Percentiles rank a stretch among this genome's conserved stretches.
Evolutionary conservation across 2,329 filamentous ascomycete genomes (phyloP).

Genomic region (Gaeumannomyces sp.): DNA sequence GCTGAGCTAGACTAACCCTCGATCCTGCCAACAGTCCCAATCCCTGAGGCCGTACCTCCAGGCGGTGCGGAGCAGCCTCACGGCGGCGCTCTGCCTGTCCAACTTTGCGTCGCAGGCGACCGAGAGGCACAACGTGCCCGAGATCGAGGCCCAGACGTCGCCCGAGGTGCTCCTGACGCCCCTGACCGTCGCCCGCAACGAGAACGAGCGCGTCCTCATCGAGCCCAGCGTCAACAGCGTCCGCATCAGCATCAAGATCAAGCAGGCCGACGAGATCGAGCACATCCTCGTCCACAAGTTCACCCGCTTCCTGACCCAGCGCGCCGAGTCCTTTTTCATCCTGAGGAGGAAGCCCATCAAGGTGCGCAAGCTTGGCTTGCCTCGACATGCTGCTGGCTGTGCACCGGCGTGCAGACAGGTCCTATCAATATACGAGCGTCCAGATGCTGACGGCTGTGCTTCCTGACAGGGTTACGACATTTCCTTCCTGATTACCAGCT

Average conservation of each 20-base stretch:
- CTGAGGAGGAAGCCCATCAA: slow-evolving; percentile 91
- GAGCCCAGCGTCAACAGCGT: slow-evolving; percentile 97
- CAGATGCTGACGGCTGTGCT: neutral
- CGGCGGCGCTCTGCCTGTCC: slow-evolving; percentile 84
- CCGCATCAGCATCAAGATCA: slow-evolving; percentile 96
- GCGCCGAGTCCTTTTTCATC: slow-evolving; percentile 96
- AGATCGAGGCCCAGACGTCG: slow-evolving; percentile 88
- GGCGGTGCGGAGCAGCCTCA: slow-evolving; percentile 90
- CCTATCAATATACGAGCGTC: neutral
- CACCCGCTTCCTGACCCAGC: slow-evolving; percentile 89
- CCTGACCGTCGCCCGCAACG: slow-evolving; percentile 84
- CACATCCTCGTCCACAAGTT: slow-evolving; percentile 98
- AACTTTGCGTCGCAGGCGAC: slow-evolving; percentile 97
- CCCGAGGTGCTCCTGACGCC: slow-evolving; percentile 93
- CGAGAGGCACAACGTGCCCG: slow-evolving; percentile 95
- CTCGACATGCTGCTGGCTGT: neutral
- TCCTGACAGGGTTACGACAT: slow-evolving; percentile 81
- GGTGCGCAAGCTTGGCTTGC: slow-evolving; percentile 40
- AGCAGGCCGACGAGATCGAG: slow-evolving; percentile 98
- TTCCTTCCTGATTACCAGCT: slow-evolving; percentile 97
- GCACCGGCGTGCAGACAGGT: neutral
- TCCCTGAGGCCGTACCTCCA: slow-evolving; percentile 93
- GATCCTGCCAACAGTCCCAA: slow-evolving; percentile 62
- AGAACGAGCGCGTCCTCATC: slow-evolving; percentile 93
- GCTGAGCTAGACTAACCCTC: neutral